Base-by-base conservation (phyloP, 116 monocot species). In the Posidonia oceanica region DNA sequence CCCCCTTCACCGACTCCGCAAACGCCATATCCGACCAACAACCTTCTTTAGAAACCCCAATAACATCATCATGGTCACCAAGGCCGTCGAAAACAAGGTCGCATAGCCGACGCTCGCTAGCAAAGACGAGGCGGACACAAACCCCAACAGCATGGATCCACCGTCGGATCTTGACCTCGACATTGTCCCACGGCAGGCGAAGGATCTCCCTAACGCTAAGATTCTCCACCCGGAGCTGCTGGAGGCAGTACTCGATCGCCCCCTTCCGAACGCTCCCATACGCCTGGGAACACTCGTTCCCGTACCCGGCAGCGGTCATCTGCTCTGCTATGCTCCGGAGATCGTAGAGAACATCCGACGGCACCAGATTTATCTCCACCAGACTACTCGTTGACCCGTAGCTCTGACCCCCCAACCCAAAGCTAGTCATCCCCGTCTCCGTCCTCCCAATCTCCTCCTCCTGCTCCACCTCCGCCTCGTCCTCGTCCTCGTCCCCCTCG, bases 91-190 rank as follows among this genome's bases (percentile, higher is more conserved):
- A 94, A 40, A 94, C 51, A 3, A n/a, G 78, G 12, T 86, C 75
- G 67, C 78, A 87, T 54, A 90, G 86, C 3, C 77, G 80, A 22
- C 83, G 75, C 72, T 94, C 94, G 73, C 83, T 82, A 72, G 91
- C 68, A 71, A 94, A 90, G 56, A 94, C 56, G 37, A 85, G 42
- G 17, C 90, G 81, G 44, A 94, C 75, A 64, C 76, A 77, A 36
- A 57, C 71, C 53, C 73, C 64, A 6, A 86, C 84, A n/a, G 88
- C 76, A 22, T 83, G 82, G 72, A 90, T 90, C 94, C 94, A 90
- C 3, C 80, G 85, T 3, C 79, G 80, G 64, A 91, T 85, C 75
- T 81, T 87, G 58, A 72, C 12, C 53, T 85, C 88, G 6, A 88
- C 71, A 5, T 39, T 51, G 1, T 86, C 78, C 94, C 91, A 90